These are phyloP conservation scores for Solanum pennellii DNA, from an alignment of 257 asterid species.

Conservation along the genomic window DNA sequence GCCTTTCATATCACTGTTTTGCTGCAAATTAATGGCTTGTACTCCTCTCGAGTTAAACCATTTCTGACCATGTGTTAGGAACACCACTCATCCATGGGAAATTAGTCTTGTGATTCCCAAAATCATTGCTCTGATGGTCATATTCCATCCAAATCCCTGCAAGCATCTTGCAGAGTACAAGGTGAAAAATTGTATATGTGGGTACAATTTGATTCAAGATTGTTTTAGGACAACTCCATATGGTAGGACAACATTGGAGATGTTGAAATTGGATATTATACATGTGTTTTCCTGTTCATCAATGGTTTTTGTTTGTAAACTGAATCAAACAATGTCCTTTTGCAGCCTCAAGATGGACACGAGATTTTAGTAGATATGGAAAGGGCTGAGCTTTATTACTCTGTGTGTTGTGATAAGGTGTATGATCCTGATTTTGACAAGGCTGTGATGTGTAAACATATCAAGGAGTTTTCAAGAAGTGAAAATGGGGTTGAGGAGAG, in stretches of 20 bases:
- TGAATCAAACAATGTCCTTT: slow-evolving; percentile 39
- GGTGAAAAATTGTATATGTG: slow-evolving; percentile 38
- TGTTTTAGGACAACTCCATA: slow-evolving; percentile 35
- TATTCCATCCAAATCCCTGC: slow-evolving; percentile 31
- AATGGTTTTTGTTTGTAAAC: slow-evolving; percentile 20
- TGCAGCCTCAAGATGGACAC: slow-evolving; percentile 43
- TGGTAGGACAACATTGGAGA: slow-evolving; percentile 41
- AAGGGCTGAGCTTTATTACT: slow-evolving; percentile 71
- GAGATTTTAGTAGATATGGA: slow-evolving; percentile 56
- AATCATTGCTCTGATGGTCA: too few relatives aligned
- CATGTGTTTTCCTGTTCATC: slow-evolving; percentile 76
- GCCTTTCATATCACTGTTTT: too few relatives aligned
- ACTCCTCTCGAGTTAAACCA: too few relatives aligned
- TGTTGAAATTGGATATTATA: slow-evolving; percentile 27
- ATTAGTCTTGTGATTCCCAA: too few relatives aligned
- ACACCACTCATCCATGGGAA: too few relatives aligned
- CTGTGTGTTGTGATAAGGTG: slow-evolving; percentile 61
- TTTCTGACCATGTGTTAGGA: too few relatives aligned
- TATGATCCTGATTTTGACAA: slow-evolving; percentile 75
- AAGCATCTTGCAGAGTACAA: slow-evolving; percentile 57
- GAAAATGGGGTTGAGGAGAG: slow-evolving; percentile 13
- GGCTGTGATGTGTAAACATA: slow-evolving; percentile 33
- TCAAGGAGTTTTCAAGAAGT: slow-evolving; percentile 32
- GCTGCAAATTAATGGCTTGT: too few relatives aligned
- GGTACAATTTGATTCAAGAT: slow-evolving; percentile 38